Evolutionary conservation across 1,139 yeast genomes (phyloP), one percentile per base, ranked within the genome.

Genomic region (Saccharomyces hybrid): DNA sequence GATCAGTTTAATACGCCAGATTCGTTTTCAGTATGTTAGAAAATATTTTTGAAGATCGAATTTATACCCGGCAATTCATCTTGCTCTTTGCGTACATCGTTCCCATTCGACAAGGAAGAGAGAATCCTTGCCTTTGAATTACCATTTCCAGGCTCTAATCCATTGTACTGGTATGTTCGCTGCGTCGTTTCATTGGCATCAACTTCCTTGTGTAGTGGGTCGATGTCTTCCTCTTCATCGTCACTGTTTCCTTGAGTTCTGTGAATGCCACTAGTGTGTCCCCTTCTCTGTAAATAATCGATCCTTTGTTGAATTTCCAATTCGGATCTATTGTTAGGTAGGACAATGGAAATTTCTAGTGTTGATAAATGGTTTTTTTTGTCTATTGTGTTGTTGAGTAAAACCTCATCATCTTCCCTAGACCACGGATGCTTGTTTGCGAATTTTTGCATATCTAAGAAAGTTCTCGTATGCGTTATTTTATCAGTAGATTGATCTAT

Each of bases 271-370:
- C 46, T n/a, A 55, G 52, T 6, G 56, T 51, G 44, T 53, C 49
- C 12, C 53, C 49, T 48, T 19, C 19, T 48, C 3, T 64, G 86
- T 52, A 86, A 71, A 55, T 79, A 75, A 55, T 77, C 80, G 24
- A 86, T 79, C 57, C 95, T 76, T 38, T 79, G 71, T 76, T 81
- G 77, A 42, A 88, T 88, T 61, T 87, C 95, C n/a, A 77, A 77
- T 65, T 86, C 93, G 0, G 93, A 78, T 58, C 89, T 78, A 58
- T 80, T 38, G 4, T 38, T 81, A 4, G 93, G 91, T 50, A 89
- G 74, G 51, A 88, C 71, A 46, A 88, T 83, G 9, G 87, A 80
- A 49, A 89, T 74, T 68, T 89, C 96, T 12, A 87, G 88, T 63
- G 86, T 78, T 34, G 87, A 78, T 38, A 89, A 72, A 57, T 85